Percentiles rank a stretch among this genome's conserved stretches.
Conservation (phyloP, 495 filamentous ascomycete species). For the Lichina pygmaea region DNA sequence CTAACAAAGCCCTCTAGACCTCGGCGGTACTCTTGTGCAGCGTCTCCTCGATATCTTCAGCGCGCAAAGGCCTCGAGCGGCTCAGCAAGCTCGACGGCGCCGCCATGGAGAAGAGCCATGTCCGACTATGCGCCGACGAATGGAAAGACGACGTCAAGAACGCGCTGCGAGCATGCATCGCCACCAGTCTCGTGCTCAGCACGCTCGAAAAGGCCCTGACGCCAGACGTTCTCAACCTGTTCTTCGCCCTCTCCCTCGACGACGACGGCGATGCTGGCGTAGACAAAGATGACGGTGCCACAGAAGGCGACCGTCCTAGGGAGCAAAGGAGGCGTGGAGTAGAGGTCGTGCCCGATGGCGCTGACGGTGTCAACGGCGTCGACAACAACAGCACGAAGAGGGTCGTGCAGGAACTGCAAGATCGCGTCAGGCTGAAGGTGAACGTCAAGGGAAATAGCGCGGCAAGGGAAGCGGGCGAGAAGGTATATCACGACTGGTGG, state of each 20-base stretch:
- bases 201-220: constrained; percentile 9
- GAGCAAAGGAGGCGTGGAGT: no score
- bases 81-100: constrained; percentile 20
- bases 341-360: no score
- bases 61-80: constrained; percentile 37
- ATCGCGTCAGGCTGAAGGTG: no score
- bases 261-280: not conserved
- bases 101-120: constrained; percentile 13
- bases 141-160: constrained; percentile 9
- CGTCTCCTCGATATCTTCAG: constrained; percentile 5
- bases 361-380: no score
- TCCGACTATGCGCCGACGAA: constrained; percentile 7
- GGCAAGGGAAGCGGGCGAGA: no score
- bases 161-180: constrained; percentile 13
- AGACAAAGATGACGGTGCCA: not conserved
- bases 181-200: constrained; percentile 13
- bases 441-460: no score
- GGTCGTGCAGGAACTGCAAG: no score
- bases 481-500: no score
- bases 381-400: no score
- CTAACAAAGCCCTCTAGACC: no score
- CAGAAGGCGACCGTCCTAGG: no score
- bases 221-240: not conserved
- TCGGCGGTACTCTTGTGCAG: no score
- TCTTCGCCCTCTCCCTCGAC: not conserved